phyloP scores from a whole-genome alignment of 345 rosid species.

The Erucastrum elatum region DNA sequence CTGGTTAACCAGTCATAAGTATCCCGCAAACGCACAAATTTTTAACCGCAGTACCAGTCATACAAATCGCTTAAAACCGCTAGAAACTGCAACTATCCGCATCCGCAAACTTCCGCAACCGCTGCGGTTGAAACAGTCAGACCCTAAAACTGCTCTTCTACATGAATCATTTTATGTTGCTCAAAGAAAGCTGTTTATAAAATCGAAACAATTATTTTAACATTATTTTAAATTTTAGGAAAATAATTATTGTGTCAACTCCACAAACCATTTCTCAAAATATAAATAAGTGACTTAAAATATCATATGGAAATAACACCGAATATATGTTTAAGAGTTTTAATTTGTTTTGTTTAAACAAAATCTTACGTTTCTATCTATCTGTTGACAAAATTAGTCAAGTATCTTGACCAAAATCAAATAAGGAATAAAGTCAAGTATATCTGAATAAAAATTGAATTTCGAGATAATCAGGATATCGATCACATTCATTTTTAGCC shows the following conservation, averaged over 20 bases:
- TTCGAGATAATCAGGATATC: neutral
- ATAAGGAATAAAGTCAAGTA: slow-evolving; percentile 7
- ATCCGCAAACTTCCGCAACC: too few relatives aligned
- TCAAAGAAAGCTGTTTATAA: too few relatives aligned
- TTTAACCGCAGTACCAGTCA: too few relatives aligned
- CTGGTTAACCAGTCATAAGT: too few relatives aligned
- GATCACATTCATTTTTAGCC: slow-evolving; percentile 6
- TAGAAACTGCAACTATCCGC: too few relatives aligned
- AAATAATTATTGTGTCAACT: neutral
- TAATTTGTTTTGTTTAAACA: neutral
- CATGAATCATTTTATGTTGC: too few relatives aligned
- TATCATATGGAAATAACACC: neutral
- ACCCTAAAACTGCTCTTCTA: too few relatives aligned
- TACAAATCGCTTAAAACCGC: too few relatives aligned
- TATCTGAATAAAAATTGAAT: neutral
- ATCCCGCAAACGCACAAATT: too few relatives aligned
- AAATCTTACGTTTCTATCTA: neutral
- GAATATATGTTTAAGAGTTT: neutral
- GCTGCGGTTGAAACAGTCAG: too few relatives aligned
- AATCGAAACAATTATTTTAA: neutral
- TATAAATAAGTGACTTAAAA: neutral
- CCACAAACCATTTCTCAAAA: neutral
- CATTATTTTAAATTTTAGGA: neutral
- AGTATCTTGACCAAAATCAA: neutral
- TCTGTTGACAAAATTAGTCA: neutral